Conservation (phyloP, 768 basidiomycete genomes). For the Mycena floridula region DNA sequence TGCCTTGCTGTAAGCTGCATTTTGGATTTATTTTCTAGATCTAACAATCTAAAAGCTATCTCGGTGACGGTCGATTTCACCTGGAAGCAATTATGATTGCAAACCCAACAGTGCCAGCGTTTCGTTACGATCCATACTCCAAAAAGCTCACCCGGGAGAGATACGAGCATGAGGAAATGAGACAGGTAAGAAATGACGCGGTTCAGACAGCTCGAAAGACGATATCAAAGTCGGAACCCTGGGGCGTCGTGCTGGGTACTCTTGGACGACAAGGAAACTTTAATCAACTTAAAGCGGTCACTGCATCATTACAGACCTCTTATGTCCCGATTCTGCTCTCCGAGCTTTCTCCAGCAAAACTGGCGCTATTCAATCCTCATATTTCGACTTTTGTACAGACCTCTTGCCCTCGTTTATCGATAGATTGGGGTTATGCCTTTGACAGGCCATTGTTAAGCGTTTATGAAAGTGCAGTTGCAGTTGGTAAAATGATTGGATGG, state of each 20-base stretch:
- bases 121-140: slow-evolving; percentile 97
- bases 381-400: slow-evolving; percentile 93
- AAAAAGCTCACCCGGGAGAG: slow-evolving; percentile 93
- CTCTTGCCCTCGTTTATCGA: slow-evolving; percentile 91
- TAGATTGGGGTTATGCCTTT: slow-evolving; percentile 99
- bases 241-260: slow-evolving; percentile 94
- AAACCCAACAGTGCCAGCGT: slow-evolving; percentile 92
- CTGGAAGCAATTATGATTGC: slow-evolving; percentile 99
- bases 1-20: slow-evolving; percentile 71
- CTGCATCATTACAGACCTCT: slow-evolving; percentile 38
- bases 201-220: slow-evolving; percentile 69
- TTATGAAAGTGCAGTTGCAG: slow-evolving; percentile 86
- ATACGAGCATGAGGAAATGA: slow-evolving; percentile 90
- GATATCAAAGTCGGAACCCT: slow-evolving; percentile 36
- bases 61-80: slow-evolving; percentile 98
- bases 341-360: slow-evolving; percentile 93
- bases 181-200: slow-evolving; percentile 62
- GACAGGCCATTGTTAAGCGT: slow-evolving; percentile 82
- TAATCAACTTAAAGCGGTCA: slow-evolving; percentile 74
- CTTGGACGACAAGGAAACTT: slow-evolving; percentile 92
- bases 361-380: slow-evolving; percentile 74
- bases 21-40: slow-evolving; percentile 1
- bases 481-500: slow-evolving; percentile 69
- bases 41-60: slow-evolving; percentile 52
- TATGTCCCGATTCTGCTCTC: slow-evolving; percentile 90